Evolutionary conservation across 768 basidiomycete genomes (phyloP), one percentile per base, ranked within the genome.

Genomic region (Auricularia sp.): DNA sequence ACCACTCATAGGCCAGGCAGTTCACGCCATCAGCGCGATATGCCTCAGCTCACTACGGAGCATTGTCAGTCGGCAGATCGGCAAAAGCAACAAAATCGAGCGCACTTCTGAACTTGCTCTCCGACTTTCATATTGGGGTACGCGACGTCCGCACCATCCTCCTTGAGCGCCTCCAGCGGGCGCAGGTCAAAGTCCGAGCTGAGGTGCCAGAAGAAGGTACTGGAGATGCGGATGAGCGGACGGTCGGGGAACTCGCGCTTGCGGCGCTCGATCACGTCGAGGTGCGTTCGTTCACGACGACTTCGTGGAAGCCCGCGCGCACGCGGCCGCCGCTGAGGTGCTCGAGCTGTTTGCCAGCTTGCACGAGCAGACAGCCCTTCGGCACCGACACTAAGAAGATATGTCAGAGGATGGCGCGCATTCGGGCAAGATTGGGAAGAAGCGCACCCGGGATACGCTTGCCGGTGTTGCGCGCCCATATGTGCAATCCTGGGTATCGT

Each of bases 281-380:
- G 54, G 95, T 96, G 18, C 81, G 83, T 24, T 85, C 83, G 64
- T 91, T 97, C 47, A 95, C 93, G 5, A 93, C 91, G 4, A 98
- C 95, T 70, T 98, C 95, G 69, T 98, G 95, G 72, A 83, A 96
- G 3, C 95, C 95, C 13, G 95, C 95, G 70, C 90, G 90, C 72
- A 98, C 86, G 35, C 95, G 76, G 0, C 95, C 90, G 16, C 88
- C 89, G 29, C 81, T 85, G 54, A 94, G 77, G 74, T 92, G 91
- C 72, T 97, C 95, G 11, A 98, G 82, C 73, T 98, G 95, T 75
- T 94, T 96, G 47, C 95, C 95, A 1, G 94, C 94, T 75, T 98
- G 95, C 1, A 98, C 92, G 14, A 98, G 83, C 39, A 98, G 81
- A 72, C 87, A 87, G 47, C 87, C 83, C 61, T 86, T 79, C 0